Conservation (phyloP, 495 filamentous ascomycete species). For the Daldinia grandis region DNA sequence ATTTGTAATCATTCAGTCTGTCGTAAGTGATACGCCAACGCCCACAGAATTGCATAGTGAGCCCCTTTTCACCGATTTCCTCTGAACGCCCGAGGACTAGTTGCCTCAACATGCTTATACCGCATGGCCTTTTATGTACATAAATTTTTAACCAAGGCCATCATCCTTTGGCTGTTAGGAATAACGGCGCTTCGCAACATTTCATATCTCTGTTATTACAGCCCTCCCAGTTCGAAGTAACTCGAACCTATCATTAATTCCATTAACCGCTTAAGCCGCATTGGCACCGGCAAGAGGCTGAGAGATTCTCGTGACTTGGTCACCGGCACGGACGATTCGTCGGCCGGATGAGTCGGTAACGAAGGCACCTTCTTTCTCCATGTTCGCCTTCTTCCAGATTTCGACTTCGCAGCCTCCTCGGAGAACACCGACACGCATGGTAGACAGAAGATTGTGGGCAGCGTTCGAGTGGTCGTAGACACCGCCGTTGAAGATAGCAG, state of each 20-base stretch:
- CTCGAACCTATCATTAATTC: background rate
- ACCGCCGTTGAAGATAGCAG: conserved; percentile 98
- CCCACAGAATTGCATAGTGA: conserved; percentile 17
- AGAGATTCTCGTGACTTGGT: conserved; percentile 85
- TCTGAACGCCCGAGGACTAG: conserved; percentile 37
- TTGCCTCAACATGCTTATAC: conserved; percentile 39
- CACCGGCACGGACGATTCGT: conserved; percentile 87
- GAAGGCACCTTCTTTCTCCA: conserved; percentile 83
- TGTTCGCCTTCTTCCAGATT: conserved; percentile 96
- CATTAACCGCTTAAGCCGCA: conserved; percentile 64
- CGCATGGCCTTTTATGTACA: conserved; percentile 29
- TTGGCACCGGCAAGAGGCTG: conserved; percentile 76
- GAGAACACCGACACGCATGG: conserved; percentile 96
- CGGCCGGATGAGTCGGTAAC: conserved; percentile 83
- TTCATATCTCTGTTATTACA: conserved; percentile 19
- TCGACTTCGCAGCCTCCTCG: conserved; percentile 97
- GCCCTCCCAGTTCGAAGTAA: background rate
- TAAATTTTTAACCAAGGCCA: conserved; percentile 1
- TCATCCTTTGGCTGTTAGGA: background rate
- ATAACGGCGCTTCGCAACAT: background rate
- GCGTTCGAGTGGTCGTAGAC: conserved; percentile 98
- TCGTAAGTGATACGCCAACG: conserved; percentile 37
- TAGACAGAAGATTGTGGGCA: conserved; percentile 95
- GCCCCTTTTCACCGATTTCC: conserved; percentile 16
- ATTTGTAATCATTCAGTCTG: conserved; percentile 25